A percentile compares a stretch with the other conserved stretches of the same genome.
Evolutionary conservation across 2,329 filamentous ascomycete species (phyloP).

Genomic region (Didymella exigua): DNA sequence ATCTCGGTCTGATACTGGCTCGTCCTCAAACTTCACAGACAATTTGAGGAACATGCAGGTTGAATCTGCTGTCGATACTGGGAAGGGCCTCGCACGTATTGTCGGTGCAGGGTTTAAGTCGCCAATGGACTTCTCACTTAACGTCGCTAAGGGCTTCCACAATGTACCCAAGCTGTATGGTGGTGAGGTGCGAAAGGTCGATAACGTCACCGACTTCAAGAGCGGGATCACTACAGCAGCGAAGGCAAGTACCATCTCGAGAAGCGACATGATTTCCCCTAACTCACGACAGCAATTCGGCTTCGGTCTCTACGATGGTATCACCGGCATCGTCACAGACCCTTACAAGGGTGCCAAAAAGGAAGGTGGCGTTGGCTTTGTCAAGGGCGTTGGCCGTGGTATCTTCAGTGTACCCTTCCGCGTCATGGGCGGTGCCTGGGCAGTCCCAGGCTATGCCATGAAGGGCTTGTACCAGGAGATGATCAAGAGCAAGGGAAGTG

Average conservation of each 20-base stretch:
- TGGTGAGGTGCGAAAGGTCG: conserved; percentile 77
- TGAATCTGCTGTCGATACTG: conserved; percentile 68
- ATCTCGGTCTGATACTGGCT: conserved; percentile 22
- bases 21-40: conserved; percentile 28
- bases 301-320: conserved; percentile 78
- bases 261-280: not conserved
- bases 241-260: conserved; percentile 55
- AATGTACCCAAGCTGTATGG: conserved; percentile 87
- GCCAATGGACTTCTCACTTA: conserved; percentile 84
- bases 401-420: conserved; percentile 82
- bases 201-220: conserved; percentile 77
- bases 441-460: conserved; percentile 79
- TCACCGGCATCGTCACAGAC: conserved; percentile 80
- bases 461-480: conserved; percentile 82
- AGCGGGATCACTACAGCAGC: conserved; percentile 79
- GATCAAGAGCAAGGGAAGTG: conserved; percentile 70
- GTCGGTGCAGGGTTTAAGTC: conserved; percentile 76
- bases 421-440: conserved; percentile 69
- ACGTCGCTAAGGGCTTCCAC: conserved; percentile 83
- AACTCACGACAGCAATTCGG: conserved; percentile 65
- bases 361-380: conserved; percentile 67
- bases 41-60: conserved; percentile 29
- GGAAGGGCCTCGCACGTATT: conserved; percentile 72
- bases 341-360: conserved; percentile 72
- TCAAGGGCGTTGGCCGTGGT: conserved; percentile 83